Conservation (phyloP, 495 filamentous ascomycete genomes). For the Penicillium argentinense region DNA sequence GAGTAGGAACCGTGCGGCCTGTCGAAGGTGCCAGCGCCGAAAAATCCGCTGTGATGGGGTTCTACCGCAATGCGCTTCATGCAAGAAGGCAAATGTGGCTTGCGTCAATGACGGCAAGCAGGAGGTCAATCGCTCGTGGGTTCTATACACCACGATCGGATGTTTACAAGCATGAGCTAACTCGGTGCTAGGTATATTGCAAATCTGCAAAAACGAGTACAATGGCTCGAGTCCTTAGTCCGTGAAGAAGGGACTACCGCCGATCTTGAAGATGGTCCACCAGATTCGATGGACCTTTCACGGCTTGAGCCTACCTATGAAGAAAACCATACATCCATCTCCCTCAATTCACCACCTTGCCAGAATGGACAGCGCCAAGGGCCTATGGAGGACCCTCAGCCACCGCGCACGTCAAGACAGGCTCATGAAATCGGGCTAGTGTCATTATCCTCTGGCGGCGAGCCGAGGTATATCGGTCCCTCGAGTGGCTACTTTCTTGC, state of each 20-base stretch:
- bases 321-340: background rate
- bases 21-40: conserved; percentile 31
- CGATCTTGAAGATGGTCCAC: conserved; percentile 26
- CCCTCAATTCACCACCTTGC: background rate
- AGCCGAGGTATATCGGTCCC: conserved; percentile 40
- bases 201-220: conserved; percentile 37
- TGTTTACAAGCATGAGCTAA: conserved; percentile 9
- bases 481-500: conserved; percentile 45
- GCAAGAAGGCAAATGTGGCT: conserved; percentile 35
- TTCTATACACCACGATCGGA: background rate
- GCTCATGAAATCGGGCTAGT: conserved; percentile 42
- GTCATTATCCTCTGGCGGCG: conserved; percentile 34
- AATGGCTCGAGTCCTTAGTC: conserved; percentile 44
- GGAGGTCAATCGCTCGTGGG: conserved; percentile 39
- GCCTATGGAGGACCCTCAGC: background rate
- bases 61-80: conserved; percentile 33
- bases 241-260: conserved; percentile 31
- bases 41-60: conserved; percentile 27
- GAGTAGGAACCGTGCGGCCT: conserved; percentile 40
- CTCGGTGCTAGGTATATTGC: conserved; percentile 33
- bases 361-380: conserved; percentile 6
- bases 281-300: conserved; percentile 3
- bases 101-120: conserved; percentile 47
- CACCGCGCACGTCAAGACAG: conserved; percentile 19
- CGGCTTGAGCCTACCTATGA: conserved; percentile 1